Evolutionary conservation across 1,284 basidiomycete genomes (phyloP).

Genomic region (Marasmius oreades): DNA sequence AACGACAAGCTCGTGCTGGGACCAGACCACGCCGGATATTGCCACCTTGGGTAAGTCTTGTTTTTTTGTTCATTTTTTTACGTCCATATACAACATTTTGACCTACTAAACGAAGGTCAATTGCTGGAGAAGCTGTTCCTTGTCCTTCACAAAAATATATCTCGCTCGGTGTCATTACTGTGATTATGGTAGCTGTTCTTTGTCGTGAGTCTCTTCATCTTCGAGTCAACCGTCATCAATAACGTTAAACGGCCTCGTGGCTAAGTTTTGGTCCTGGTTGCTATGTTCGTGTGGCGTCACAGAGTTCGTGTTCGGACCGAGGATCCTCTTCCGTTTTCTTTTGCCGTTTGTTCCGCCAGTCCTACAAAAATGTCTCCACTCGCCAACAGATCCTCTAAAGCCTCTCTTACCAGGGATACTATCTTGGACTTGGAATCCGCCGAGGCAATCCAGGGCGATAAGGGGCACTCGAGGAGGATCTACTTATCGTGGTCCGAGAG

Average conservation of each 20-base stretch:
- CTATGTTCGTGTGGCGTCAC: neutral
- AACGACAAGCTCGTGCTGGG: neutral
- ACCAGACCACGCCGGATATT: neutral
- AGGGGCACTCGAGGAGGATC: too few species aligned
- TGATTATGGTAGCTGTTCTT: neutral
- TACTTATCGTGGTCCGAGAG: too few species aligned
- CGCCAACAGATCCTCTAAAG: neutral
- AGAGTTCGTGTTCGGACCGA: neutral
- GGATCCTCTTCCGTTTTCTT: neutral
- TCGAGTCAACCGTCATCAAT: neutral
- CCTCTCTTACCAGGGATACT: neutral
- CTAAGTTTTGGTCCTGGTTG: neutral
- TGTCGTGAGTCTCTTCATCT: neutral
- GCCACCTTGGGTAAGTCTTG: neutral
- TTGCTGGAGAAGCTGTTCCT: neutral
- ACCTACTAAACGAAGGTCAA: neutral
- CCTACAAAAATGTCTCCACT: neutral
- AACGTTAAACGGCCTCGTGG: neutral
- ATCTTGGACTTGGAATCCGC: too few species aligned
- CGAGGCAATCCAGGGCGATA: too few species aligned
- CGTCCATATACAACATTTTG: neutral
- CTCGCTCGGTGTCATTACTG: neutral
- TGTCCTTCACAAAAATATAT: neutral
- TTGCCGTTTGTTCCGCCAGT: neutral
- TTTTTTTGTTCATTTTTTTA: neutral